These are phyloP conservation scores for Nymphaea thermarum DNA, from an alignment of 164 flowering plant genomes.

Conservation along the genomic window DNA sequence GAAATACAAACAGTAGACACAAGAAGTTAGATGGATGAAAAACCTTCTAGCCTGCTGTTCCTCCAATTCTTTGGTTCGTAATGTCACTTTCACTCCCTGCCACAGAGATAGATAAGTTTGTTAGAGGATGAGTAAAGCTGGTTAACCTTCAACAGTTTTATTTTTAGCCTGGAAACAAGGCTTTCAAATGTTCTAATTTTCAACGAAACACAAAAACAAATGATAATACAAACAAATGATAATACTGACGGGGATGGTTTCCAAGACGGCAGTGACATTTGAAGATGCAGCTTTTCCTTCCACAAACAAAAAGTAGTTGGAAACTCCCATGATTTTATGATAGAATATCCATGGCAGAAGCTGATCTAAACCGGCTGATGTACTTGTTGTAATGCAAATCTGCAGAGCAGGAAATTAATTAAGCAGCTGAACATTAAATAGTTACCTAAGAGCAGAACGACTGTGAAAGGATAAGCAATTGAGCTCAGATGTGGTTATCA, in stretches of 20 bases:
- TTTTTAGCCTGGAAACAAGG: not conserved
- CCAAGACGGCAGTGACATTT: slow-evolving; percentile 62
- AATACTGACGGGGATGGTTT: slow-evolving; percentile 78
- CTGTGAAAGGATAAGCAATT: too few species aligned
- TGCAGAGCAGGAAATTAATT: slow-evolving; percentile 6
- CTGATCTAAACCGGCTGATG: slow-evolving; percentile 93
- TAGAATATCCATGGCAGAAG: slow-evolving; percentile 89
- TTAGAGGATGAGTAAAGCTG: not conserved
- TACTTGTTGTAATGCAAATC: slow-evolving; percentile 80
- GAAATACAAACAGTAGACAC: not conserved
- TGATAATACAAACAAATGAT: not conserved
- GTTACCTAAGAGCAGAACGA: too few species aligned
- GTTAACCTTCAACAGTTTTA: not conserved
- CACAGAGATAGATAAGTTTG: slow-evolving; percentile 1
- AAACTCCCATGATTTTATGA: slow-evolving; percentile 89
- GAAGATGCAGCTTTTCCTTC: slow-evolving; percentile 95
- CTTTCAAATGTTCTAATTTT: not conserved
- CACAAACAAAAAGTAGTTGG: slow-evolving; percentile 79
- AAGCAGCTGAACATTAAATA: too few species aligned
- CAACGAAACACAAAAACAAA: not conserved
- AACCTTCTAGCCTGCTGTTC: slow-evolving; percentile 88
- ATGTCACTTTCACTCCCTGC: slow-evolving; percentile 85
- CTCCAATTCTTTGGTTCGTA: slow-evolving; percentile 82
- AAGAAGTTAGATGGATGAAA: not conserved
- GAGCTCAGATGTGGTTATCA: not conserved